Conservation (phyloP, 495 filamentous ascomycete genomes). For the Saxophila tyrrhenica region DNA sequence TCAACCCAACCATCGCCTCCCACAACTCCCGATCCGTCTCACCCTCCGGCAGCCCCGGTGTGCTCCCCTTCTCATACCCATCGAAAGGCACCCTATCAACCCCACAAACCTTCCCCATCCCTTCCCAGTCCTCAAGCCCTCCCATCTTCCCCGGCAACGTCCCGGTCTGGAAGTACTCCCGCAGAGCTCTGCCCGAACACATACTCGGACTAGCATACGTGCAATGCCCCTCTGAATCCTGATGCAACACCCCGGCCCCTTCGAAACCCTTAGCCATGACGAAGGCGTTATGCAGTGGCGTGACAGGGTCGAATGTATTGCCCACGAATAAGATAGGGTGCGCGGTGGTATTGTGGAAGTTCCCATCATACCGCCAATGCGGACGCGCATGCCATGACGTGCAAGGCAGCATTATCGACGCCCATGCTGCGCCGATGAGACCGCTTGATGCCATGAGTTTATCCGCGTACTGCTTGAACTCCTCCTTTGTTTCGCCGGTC, state of each 20-base stretch:
- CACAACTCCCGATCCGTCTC: slow-evolving; percentile 9
- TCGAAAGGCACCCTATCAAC: slow-evolving; percentile 7
- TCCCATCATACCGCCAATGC: slow-evolving; percentile 45
- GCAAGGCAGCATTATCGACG: slow-evolving; percentile 45
- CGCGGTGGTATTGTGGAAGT: slow-evolving; percentile 37
- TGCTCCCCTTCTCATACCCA: background rate
- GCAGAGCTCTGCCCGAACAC: slow-evolving; percentile 20
- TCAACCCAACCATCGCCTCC: slow-evolving; percentile 11
- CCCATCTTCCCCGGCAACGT: slow-evolving; percentile 17
- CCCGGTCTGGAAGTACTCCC: slow-evolving; percentile 28
- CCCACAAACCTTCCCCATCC: slow-evolving; percentile 6
- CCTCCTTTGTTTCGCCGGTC: slow-evolving; percentile 28
- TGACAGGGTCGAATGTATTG: slow-evolving; percentile 30
- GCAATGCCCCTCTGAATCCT: slow-evolving; percentile 40
- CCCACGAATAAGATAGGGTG: slow-evolving; percentile 44
- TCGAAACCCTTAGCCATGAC: slow-evolving; percentile 33
- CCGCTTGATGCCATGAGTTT: slow-evolving; percentile 37
- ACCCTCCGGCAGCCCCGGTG: slow-evolving; percentile 11
- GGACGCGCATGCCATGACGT: slow-evolving; percentile 45
- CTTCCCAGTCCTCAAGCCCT: slow-evolving; percentile 4
- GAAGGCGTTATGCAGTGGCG: slow-evolving; percentile 32
- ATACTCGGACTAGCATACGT: slow-evolving; percentile 17
- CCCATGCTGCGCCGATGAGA: slow-evolving; percentile 47
- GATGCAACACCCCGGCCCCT: slow-evolving; percentile 41
- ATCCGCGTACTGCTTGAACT: slow-evolving; percentile 39